Evolutionary conservation across 1,284 basidiomycete species (phyloP).

Genomic region (Ustilago loliicola): DNA sequence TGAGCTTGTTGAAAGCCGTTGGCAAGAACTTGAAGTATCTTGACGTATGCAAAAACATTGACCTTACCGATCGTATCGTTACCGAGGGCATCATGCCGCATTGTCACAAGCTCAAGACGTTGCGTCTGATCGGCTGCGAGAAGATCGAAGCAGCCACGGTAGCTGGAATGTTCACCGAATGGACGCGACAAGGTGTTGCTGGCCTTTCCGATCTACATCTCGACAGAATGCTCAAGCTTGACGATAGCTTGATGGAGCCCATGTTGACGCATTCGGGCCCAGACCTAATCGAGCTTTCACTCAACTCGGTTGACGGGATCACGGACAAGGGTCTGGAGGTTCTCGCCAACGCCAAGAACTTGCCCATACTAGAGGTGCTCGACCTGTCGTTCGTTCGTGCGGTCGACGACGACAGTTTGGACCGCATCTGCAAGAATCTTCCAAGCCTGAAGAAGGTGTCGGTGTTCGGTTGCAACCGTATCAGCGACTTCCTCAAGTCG

Average conservation of each 20-base stretch:
- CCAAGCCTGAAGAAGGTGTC: conserved; percentile 59
- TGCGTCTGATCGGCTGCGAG: conserved; percentile 77
- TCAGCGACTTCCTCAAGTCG: conserved; percentile 54
- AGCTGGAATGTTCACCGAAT: conserved; percentile 42
- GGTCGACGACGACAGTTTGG: conserved; percentile 85
- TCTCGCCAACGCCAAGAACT: conserved; percentile 71
- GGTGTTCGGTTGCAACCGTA: conserved; percentile 70
- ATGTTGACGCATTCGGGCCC: conserved; percentile 80
- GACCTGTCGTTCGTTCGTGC: conserved; percentile 90
- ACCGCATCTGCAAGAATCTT: conserved; percentile 75
- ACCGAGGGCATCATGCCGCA: conserved; percentile 77
- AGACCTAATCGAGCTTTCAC: conserved; percentile 77
- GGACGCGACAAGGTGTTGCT: conserved; percentile 17
- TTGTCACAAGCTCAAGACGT: conserved; percentile 74
- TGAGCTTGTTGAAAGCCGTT: conserved; percentile 75
- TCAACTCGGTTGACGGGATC: conserved; percentile 82
- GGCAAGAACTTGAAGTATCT: conserved; percentile 76
- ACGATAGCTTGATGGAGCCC: conserved; percentile 76
- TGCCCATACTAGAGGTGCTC: conserved; percentile 74
- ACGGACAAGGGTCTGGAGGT: conserved; percentile 75
- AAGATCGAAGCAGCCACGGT: conserved; percentile 72
- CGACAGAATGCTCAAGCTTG: conserved; percentile 72
- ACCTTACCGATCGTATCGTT: conserved; percentile 76
- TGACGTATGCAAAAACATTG: conserved; percentile 77
- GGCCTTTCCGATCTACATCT: conserved; percentile 64